Base-by-base conservation (phyloP, 768 basidiomycete species). In the Basidioascus undulatus region DNA sequence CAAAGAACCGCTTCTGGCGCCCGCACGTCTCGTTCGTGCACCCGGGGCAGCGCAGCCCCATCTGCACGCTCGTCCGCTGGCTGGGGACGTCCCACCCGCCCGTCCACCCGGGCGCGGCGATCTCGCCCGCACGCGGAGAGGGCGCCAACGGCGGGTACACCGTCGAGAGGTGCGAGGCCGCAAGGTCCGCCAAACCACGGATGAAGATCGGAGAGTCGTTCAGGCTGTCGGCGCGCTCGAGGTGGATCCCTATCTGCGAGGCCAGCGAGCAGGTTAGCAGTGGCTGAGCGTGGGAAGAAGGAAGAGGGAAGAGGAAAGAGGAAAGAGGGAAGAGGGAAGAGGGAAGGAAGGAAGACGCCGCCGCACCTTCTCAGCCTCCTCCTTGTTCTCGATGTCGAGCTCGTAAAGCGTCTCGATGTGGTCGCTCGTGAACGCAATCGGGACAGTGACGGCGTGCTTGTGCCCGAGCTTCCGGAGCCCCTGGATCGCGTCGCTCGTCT, bases 341-440 rank as follows among this genome's bases (percentile, higher is more conserved):
- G 28, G 15, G 10, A 30, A 46, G 32, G 30, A 30, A 26, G 30
- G 15, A 25, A 3, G n/a, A 54, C 70, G 54, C n/a, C n/a, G n/a
- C n/a, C n/a, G n/a, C 51, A 86, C 86, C 71, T 89, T 74, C 56
- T 68, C 68, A 8, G 80, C 92, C 60, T 96, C 87, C 59, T 74
- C 74, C 43, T 68, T 68, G 53, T 96, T 92, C 57, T 98, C 92
- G 40, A 87, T 57, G 57, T 98, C 92, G 37, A 96, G 66, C 62
- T 98, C 92, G 52, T 80, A 96, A 37, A 98, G 64, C 19, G 92
- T 98, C 65, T 98, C 92, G 53, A 98, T 96, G 57, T 98, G 92
- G 60, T 98, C 92, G 56, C 78, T 86, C 12, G 92, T 98, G 62
- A 98, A 98, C 20, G 92, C 92, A 46, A 98, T 86, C 0, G 92